These are phyloP conservation scores for Epichloe typhina DNA, from an alignment of 2,329 filamentous ascomycete species.

Conservation along the genomic window DNA sequence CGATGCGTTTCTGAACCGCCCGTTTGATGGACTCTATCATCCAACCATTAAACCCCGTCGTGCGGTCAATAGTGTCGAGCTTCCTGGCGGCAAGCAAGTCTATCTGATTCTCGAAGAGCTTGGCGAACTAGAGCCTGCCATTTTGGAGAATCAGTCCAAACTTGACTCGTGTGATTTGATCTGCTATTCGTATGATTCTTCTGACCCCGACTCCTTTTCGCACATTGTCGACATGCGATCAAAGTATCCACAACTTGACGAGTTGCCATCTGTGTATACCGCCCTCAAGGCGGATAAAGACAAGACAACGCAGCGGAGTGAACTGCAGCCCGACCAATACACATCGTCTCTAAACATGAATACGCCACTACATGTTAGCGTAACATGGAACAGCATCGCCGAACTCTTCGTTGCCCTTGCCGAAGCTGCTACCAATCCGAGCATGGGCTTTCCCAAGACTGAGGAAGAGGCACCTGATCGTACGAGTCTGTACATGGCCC, in stretches of 20 bases:
- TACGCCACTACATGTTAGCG: conserved; percentile 84
- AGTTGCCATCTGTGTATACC: conserved; percentile 83
- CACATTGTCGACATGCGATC: conserved; percentile 74
- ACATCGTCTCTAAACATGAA: conserved; percentile 76
- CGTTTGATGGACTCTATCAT: conserved; percentile 71
- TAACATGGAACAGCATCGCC: conserved; percentile 85
- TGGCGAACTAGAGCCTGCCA: conserved; percentile 86
- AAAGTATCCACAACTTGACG: conserved; percentile 70
- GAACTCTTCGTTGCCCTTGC: conserved; percentile 88
- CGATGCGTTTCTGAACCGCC: conserved; percentile 80
- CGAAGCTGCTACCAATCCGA: conserved; percentile 83
- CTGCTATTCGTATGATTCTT: conserved; percentile 93
- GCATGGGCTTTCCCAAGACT: conserved; percentile 74
- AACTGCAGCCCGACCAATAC: conserved; percentile 85
- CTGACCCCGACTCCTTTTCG: conserved; percentile 87
- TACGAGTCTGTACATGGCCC: conserved; percentile 72
- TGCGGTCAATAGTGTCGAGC: conserved; percentile 90
- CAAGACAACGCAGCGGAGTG: conserved; percentile 88
- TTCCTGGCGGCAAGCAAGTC: conserved; percentile 91
- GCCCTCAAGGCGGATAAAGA: conserved; percentile 92
- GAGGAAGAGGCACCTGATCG: conserved; percentile 78
- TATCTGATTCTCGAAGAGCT: conserved; percentile 94
- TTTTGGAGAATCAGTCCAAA: conserved; percentile 82
- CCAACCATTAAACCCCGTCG: conserved; percentile 91
- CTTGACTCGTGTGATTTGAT: conserved; percentile 87